Evolutionary conservation across 1,139 yeast genomes (phyloP).

Genomic region (Zygosaccharomyces pseudobailii): DNA sequence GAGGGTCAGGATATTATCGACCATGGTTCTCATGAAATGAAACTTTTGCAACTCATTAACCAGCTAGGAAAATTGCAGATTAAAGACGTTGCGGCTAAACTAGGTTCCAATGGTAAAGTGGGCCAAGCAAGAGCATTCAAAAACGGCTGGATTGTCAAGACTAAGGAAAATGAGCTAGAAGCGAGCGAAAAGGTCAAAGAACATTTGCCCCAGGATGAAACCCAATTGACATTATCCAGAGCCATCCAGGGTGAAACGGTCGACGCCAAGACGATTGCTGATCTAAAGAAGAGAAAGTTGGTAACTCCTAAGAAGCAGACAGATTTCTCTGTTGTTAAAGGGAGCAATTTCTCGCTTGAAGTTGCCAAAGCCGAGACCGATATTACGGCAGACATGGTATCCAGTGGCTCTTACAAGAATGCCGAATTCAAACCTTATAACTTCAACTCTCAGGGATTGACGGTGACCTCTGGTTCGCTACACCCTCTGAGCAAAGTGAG

Average conservation of each 20-base stretch:
- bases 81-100: constrained; percentile 63
- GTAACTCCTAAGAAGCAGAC: constrained; percentile 65
- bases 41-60: constrained; percentile 72
- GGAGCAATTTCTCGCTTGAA: constrained; percentile 75
- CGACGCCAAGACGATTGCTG: constrained; percentile 66
- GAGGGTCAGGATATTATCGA: constrained; percentile 79
- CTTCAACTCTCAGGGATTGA: constrained; percentile 90
- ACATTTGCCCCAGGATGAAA: constrained; percentile 49
- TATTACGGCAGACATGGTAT: constrained; percentile 86
- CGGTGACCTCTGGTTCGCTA: constrained; percentile 83
- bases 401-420: constrained; percentile 73
- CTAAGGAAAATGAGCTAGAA: constrained; percentile 68
- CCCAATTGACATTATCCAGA: constrained; percentile 58
- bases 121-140: constrained; percentile 99
- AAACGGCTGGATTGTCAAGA: constrained; percentile 91
- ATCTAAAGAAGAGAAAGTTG: constrained; percentile 91
- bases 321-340: constrained; percentile 74
- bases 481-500: constrained; percentile 96
- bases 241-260: constrained; percentile 52
- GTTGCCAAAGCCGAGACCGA: constrained; percentile 86
- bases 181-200: constrained; percentile 45
- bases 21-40: constrained; percentile 86
- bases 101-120: constrained; percentile 79
- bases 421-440: constrained; percentile 91
- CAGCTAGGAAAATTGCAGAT: constrained; percentile 77